phyloP scores from a whole-genome alignment of 2,329 filamentous ascomycete genomes.

The Akanthomyces lecanii region DNA sequence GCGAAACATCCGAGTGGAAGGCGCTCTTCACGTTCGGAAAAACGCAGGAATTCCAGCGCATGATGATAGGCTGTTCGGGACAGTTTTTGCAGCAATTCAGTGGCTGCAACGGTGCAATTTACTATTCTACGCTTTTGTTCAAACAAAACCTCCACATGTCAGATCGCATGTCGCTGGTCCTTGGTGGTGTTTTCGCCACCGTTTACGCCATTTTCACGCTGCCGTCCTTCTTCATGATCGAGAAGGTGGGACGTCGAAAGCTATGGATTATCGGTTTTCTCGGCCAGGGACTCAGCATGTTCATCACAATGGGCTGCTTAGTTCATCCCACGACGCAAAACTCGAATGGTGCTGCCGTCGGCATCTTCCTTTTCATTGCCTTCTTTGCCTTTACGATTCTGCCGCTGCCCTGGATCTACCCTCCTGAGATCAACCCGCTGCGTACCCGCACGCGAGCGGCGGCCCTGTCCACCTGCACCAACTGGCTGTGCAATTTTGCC shows the following conservation, averaged over 20 bases:
- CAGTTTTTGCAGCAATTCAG: slow-evolving; percentile 62
- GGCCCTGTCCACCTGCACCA: slow-evolving; percentile 56
- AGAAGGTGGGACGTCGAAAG: slow-evolving; percentile 43
- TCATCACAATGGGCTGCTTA: slow-evolving; percentile 58
- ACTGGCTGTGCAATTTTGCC: slow-evolving; percentile 51
- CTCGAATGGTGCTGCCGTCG: slow-evolving; percentile 64
- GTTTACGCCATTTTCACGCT: slow-evolving; percentile 56
- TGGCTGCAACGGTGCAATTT: slow-evolving; percentile 56
- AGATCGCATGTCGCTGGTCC: slow-evolving; percentile 39
- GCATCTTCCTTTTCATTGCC: slow-evolving; percentile 65
- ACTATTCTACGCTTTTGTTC: slow-evolving; percentile 60
- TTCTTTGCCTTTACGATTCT: slow-evolving; percentile 64
- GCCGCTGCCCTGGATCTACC: slow-evolving; percentile 58
- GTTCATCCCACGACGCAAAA: slow-evolving; percentile 59
- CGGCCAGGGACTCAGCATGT: slow-evolving; percentile 52
- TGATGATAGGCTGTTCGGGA: slow-evolving; percentile 54
- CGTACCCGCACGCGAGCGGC: slow-evolving; percentile 43
- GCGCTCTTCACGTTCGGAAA: slow-evolving; percentile 58
- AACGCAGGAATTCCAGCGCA: slow-evolving; percentile 62
- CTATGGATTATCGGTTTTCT: slow-evolving; percentile 42
- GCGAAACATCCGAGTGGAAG: slow-evolving; percentile 39
- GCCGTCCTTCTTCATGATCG: slow-evolving; percentile 50
- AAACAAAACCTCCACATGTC: slow-evolving; percentile 34
- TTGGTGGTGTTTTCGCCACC: slow-evolving; percentile 48
- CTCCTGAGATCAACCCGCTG: slow-evolving; percentile 51